phyloP scores from a whole-genome alignment of 176 grass and related monocot species.

The Poa pratensis region DNA sequence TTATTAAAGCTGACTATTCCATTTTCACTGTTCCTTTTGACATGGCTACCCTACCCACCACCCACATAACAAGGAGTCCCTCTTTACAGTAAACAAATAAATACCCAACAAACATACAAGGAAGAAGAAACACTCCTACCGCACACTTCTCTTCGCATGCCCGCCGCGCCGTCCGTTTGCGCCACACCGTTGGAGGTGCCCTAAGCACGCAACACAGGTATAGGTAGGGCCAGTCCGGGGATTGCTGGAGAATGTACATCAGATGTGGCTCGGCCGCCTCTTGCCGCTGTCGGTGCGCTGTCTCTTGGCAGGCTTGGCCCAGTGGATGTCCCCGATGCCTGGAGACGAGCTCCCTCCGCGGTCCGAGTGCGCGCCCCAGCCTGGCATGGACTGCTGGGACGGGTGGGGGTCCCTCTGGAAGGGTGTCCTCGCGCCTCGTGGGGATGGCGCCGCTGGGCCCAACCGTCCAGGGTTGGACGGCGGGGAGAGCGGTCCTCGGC shows the following conservation, averaged over 20 bases:
- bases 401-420: constrained; percentile 66
- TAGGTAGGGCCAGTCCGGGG: constrained; percentile 11
- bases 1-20: constrained; percentile 32
- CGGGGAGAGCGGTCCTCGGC: constrained; percentile 60
- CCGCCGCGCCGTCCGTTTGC: neutral
- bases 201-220: constrained; percentile 7
- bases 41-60: constrained; percentile 17
- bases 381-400: constrained; percentile 54
- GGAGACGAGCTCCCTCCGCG: constrained; percentile 39
- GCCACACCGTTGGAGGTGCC: neutral
- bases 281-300: constrained; percentile 83
- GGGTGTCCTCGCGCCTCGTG: constrained; percentile 55
- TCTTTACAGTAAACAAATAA: constrained; percentile 46
- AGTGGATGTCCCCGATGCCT: constrained; percentile 87
- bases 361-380: constrained; percentile 55
- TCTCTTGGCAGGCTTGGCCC: constrained; percentile 92
- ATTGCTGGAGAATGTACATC: constrained; percentile 54
- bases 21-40: constrained; percentile 16
- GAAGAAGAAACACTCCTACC: constrained; percentile 10
- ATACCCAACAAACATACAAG: constrained; percentile 43
- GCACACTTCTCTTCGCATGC: neutral
- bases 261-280: constrained; percentile 86
- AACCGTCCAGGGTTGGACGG: constrained; percentile 55
- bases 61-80: constrained; percentile 21
- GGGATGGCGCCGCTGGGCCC: constrained; percentile 45